Base-by-base conservation (phyloP, 179 eudicot species). In the Gypsophila paniculata region DNA sequence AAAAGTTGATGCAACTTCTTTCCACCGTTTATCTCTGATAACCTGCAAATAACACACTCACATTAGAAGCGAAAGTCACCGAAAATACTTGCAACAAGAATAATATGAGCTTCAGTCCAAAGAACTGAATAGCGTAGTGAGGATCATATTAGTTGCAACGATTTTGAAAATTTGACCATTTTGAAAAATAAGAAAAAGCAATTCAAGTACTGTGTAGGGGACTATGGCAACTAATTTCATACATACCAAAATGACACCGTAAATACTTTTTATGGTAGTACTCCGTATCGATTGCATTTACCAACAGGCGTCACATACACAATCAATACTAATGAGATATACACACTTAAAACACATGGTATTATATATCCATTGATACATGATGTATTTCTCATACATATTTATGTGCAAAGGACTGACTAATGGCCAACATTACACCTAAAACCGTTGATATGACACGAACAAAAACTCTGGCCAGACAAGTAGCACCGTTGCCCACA, bases 1-100 rank as follows among this genome's bases (percentile, higher is more conserved):
- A 80, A 94, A 94, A 61, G 82, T 81, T n/a, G 86, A 75, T 12
- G 95, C 87, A 53, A 94, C 92, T 71, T 94, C 97, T 75, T 86
- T 94, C 99, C 99, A 94, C 69, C 84, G 86, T 76, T 82, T 89
- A 59, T 94, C 97, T 75, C 78, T 72, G 10, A 90, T 69, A 62
- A 91, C 78, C 99, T 94, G 88, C 62, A 65, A 60, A 46, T 9
- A 39, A 87, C 51, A 87, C 51, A 58, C 58, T 57, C 76, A n/a
- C 46, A 68, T 61, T 53, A 5, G 32, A 73, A 61, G 46, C 34
- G 15, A 15, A 65, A 65, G 61, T 58, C 6, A 0, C 42, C 22
- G 71, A 6, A 67, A 10, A 34, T 70, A 66, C 17, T 66, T 66
- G 19, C 54, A 6, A 65, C 46, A 13, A 18, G 26, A 65, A 39